Base-by-base conservation (phyloP, 805 yeast genomes). In the Komagataella pseudopastoris region DNA sequence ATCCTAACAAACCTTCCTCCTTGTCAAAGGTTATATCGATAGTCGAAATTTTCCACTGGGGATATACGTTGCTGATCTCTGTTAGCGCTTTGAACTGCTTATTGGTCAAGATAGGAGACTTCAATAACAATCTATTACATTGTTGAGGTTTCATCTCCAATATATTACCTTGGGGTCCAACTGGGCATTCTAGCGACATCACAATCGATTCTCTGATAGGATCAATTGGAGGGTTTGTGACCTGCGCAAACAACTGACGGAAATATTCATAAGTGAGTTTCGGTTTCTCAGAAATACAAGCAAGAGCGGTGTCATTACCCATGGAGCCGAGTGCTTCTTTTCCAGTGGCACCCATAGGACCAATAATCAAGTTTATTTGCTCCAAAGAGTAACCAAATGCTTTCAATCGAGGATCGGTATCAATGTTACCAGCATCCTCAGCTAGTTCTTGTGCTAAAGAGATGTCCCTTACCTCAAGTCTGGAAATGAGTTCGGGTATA, bases 91-190 rank as follows among this genome's bases (percentile, higher is more conserved):
- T 70, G 59, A 89, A 77, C 66, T 93, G 95, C 56, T 75, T 71
- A 63, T 81, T 76, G 22, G 85, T 74, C 59, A 91, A 71, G 47
- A 91, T 80, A 52, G 99, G 99, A 22, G 96, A 83, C 51, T 80
- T 78, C 65, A 91, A 74, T 56, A 85, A 71, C 62, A 91, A 74
- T 59, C 98, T 77, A 71, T 90, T 85, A 75, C 97, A 91, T 72
- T 93, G 98, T 52, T 77, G 75, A 7, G 96, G 83, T 62, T 84
- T 82, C 90, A 89, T 88, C 68, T 93, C 98, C 62, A 91, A 77
- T 57, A 91, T 71, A 66, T 91, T 91, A 53, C 96, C 98, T 68
- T 93, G 98, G n/a, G 98, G 98, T 52, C 99, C 99, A 61, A 91
- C 83, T 68, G 86, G 88, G 71, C 99, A 91, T 67, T 91, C 96